Evolutionary conservation across 495 filamentous ascomycete species (phyloP).

Genomic region (Xylaria nigripes): DNA sequence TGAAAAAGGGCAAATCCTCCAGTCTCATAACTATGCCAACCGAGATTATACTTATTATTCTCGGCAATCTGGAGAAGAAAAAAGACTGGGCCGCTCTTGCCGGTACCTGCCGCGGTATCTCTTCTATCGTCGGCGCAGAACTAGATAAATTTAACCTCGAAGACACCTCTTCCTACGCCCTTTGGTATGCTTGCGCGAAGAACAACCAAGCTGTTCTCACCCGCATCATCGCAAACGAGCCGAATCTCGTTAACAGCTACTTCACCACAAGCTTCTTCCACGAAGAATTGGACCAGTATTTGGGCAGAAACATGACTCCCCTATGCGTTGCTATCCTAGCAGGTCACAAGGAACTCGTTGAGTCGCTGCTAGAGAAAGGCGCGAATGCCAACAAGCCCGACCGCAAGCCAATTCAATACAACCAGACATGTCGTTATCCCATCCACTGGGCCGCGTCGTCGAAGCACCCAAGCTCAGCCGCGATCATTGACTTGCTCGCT

Average conservation of each 20-base stretch:
- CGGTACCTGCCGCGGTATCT: not conserved
- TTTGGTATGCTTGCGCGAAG: slow-evolving; percentile 6
- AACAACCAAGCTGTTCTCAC: not conserved
- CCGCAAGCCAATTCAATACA: not conserved
- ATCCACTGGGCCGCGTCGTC: slow-evolving; percentile 6
- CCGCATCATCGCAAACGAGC: not conserved
- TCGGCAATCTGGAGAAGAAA: not conserved
- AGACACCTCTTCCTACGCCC: not conserved
- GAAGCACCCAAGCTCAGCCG: not conserved
- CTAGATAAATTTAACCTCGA: not conserved
- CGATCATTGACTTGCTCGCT: not conserved
- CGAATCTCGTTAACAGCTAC: not conserved
- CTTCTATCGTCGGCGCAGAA: not conserved
- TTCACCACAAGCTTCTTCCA: not conserved
- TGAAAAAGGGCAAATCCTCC: not conserved
- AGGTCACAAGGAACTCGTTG: not conserved
- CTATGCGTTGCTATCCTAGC: not conserved
- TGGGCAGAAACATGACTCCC: not conserved
- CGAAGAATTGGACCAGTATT: not conserved
- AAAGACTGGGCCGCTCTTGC: slow-evolving; percentile 3
- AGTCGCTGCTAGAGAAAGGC: slow-evolving; percentile 2
- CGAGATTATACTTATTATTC: not conserved
- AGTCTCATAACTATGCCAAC: not conserved
- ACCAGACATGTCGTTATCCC: not conserved
- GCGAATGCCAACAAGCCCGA: not conserved